Conservation (phyloP, 202 grass and related monocot genomes). For the Setaria italica region DNA sequence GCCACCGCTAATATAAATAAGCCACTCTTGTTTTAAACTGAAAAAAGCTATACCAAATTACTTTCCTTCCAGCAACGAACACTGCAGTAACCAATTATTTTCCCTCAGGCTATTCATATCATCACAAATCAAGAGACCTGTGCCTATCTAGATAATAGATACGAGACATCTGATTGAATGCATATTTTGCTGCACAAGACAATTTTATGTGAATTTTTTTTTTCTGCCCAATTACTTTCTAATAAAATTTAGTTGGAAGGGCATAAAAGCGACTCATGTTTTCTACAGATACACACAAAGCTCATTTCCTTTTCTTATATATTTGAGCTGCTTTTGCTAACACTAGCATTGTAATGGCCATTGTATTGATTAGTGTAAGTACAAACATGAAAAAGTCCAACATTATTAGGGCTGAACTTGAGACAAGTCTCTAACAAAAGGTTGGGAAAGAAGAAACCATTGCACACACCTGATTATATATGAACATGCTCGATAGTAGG, state of each 20-base stretch:
- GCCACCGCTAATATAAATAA: neutral
- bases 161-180: neutral
- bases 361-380: conserved; percentile 1
- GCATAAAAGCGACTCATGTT: neutral
- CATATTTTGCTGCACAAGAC: neutral
- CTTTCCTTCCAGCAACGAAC: neutral
- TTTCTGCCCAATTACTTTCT: neutral
- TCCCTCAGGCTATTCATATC: conserved; percentile 7
- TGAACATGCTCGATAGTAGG: conserved; percentile 80
- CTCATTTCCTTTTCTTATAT: neutral
- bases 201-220: neutral
- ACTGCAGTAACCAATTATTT: neutral
- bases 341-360: neutral
- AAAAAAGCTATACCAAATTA: neutral
- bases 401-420: conserved; percentile 2
- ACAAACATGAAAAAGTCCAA: conserved; percentile 10
- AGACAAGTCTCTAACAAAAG: neutral
- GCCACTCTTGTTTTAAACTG: neutral
- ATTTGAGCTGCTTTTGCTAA: conserved; percentile 2
- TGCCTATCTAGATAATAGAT: neutral
- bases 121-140: neutral
- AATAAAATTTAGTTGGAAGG: neutral
- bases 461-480: conserved; percentile 77
- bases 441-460: conserved; percentile 14
- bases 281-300: neutral